Base-by-base conservation (phyloP, 805 yeast species). In the Teunomyces stri region DNA sequence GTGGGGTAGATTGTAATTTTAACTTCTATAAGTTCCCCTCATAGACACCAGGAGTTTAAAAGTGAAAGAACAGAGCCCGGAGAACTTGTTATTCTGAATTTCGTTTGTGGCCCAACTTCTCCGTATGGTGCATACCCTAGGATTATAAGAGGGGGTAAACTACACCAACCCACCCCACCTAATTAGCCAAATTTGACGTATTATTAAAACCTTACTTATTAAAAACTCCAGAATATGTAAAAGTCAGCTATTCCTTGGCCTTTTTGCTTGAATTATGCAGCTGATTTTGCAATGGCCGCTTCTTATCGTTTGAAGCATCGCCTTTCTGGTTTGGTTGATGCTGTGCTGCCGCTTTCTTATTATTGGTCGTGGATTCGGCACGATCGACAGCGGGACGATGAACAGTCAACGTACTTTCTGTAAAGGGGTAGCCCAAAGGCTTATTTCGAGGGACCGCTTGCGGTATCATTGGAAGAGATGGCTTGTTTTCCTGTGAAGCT, bases 401-500 rank as follows among this genome's bases (percentile, higher is more conserved):
- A 6, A 67, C 69, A 6, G 65, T 64, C 36, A 66, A 57, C 2
- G 70, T 66, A 18, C 60, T 55, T 47, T 66, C 71, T 6, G 59
- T 58, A 28, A 52, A 58, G 33, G 60, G 66, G 30, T 53, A 54
- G 1, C 60, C 62, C 41, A 50, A 43, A 9, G 55, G 54, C 21
- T 29, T 38, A 27, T 40, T 44, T 22, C 31, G 42, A 28, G 25
- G 25, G 3, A 33, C 28, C 9, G 11, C 41, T 25, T 22, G 43
- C 27, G 43, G 37, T 29, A 31, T 13, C 9, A 28, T 15, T 30
- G 45, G 45, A 11, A 33, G 18, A n/a, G 25, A 6, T n/a, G 18
- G 12, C n/a, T 31, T 42, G 35, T 42, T 41, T 20, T 12, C 29
- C 27, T 36, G 39, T 3, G n/a, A 21, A 2, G 11, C n/a, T n/a